Evolutionary conservation across 148 eudicot species (phyloP).

Genomic region (Heliamphora exappendiculata): DNA sequence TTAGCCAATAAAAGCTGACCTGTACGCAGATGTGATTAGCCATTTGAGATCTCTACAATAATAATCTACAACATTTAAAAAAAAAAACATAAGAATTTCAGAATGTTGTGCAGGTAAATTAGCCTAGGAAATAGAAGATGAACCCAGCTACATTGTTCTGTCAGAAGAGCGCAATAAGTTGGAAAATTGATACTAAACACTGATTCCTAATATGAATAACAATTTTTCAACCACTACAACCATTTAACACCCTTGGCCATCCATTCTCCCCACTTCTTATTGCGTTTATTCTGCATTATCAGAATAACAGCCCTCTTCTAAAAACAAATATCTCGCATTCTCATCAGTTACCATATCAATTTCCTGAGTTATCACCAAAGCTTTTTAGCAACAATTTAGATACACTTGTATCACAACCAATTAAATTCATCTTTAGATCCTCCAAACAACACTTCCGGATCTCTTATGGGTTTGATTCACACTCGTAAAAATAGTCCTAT

Average conservation of each 20-base stretch:
- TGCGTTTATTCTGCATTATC: background rate
- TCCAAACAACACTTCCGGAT: background rate
- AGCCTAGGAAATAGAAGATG: background rate
- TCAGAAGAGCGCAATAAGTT: background rate
- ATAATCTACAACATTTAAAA: too few relatives aligned
- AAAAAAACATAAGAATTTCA: background rate
- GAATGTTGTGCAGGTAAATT: background rate
- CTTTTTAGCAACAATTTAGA: background rate
- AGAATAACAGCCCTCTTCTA: background rate
- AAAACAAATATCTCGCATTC: background rate
- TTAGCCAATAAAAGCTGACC: constrained; percentile 94
- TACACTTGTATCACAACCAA: background rate
- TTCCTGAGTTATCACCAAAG: background rate
- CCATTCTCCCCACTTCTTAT: background rate
- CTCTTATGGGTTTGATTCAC: background rate
- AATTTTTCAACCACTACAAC: background rate
- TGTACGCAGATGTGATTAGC: constrained; percentile 19
- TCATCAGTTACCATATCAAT: background rate
- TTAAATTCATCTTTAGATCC: background rate
- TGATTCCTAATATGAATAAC: background rate
- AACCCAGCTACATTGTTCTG: background rate
- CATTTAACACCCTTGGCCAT: background rate
- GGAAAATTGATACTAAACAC: background rate
- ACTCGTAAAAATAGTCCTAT: background rate
- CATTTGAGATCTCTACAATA: background rate